These are phyloP conservation scores for Coniochaeta ligniaria DNA, from an alignment of 2,329 filamentous ascomycete species.

Conservation along the genomic window DNA sequence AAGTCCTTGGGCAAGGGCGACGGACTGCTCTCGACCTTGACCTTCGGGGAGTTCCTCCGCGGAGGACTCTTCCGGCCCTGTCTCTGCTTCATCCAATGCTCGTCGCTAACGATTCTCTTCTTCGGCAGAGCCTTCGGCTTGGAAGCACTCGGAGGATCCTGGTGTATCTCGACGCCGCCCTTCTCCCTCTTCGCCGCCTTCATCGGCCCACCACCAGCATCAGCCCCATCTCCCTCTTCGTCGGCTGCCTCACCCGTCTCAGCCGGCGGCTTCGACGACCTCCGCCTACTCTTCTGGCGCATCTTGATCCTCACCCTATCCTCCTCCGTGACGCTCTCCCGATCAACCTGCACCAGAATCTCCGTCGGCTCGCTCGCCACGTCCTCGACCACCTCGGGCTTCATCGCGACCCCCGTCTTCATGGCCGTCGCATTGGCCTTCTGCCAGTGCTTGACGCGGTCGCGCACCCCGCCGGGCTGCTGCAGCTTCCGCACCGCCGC, in stretches of 20 bases:
- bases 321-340: slow-evolving; percentile 52
- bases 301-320: slow-evolving; percentile 52
- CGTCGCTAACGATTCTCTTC: slow-evolving; percentile 89
- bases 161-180: slow-evolving; percentile 15
- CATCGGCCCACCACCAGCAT: neutral
- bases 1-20: slow-evolving; percentile 53
- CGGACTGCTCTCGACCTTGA: slow-evolving; percentile 21
- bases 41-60: slow-evolving; percentile 18
- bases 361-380: slow-evolving; percentile 53
- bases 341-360: slow-evolving; percentile 50
- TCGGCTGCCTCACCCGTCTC: slow-evolving; percentile 17
- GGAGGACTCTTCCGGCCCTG: slow-evolving; percentile 40
- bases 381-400: slow-evolving; percentile 43
- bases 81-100: slow-evolving; percentile 67
- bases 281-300: slow-evolving; percentile 33
- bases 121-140: slow-evolving; percentile 60
- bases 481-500: slow-evolving; percentile 51
- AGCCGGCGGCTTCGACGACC: slow-evolving; percentile 17
- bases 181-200: slow-evolving; percentile 11
- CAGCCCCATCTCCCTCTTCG: slow-evolving; percentile 9
- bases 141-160: slow-evolving; percentile 18
- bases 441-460: slow-evolving; percentile 81
- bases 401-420: slow-evolving; percentile 32
- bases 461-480: slow-evolving; percentile 61
- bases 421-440: slow-evolving; percentile 65